phyloP scores from a whole-genome alignment of 768 basidiomycete species.

The Lactifluus subvellereus region DNA sequence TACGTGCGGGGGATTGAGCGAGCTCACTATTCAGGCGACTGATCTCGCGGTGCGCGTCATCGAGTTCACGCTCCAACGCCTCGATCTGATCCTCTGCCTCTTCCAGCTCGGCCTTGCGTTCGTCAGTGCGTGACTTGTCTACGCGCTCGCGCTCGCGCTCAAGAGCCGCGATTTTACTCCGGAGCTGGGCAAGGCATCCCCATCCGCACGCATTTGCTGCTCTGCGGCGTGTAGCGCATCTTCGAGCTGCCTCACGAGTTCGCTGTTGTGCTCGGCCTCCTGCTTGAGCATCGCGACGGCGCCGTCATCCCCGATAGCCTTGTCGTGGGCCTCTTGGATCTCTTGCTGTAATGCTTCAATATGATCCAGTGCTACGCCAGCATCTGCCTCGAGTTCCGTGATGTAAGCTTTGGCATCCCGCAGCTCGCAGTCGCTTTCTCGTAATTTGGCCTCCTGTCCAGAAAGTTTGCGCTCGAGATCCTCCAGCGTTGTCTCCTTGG shows the following conservation, averaged over 20 bases:
- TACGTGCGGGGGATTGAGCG: constrained; percentile 66
- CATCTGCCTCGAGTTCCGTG: constrained; percentile 57
- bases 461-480: constrained; percentile 25
- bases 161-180: constrained; percentile 44
- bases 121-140: constrained; percentile 30
- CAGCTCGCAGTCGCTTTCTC: constrained; percentile 29
- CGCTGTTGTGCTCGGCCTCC: constrained; percentile 44
- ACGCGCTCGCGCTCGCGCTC: constrained; percentile 52
- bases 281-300: constrained; percentile 33
- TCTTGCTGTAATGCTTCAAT: constrained; percentile 54
- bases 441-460: constrained; percentile 22
- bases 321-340: constrained; percentile 42
- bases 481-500: constrained; percentile 29
- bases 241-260: constrained; percentile 63
- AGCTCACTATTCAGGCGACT: constrained; percentile 61
- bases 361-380: constrained; percentile 44
- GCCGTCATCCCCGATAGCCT: constrained; percentile 38
- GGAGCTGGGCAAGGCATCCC: constrained; percentile 48
- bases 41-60: constrained; percentile 71
- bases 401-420: constrained; percentile 44
- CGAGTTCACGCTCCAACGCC: constrained; percentile 68
- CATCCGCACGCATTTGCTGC: constrained; percentile 60
- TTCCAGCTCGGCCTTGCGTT: constrained; percentile 26
- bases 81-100: constrained; percentile 50
- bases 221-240: constrained; percentile 72